Conservation (phyloP, 345 rosid species). For the Noccaea caerulescens region DNA sequence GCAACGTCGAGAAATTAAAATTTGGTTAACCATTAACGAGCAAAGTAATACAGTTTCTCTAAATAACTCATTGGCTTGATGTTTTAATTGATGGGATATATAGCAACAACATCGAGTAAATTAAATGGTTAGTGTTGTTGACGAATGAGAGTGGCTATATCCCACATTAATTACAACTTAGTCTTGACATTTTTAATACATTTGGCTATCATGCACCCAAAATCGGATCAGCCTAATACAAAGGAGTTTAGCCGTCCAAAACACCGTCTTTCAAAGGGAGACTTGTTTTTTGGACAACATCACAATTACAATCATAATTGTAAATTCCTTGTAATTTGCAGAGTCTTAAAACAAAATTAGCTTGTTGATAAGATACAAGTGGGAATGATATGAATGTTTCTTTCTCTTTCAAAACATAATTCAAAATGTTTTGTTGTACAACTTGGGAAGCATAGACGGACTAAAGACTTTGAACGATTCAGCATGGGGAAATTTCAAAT, state of each 20-base stretch:
- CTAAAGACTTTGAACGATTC: conserved; percentile 32
- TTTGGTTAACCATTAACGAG: not conserved
- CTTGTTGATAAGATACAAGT: not conserved
- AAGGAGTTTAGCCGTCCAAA: conserved; percentile 3
- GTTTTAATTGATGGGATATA: not conserved
- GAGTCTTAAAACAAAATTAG: not conserved
- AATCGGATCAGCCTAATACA: not conserved
- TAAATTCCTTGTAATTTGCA: not conserved
- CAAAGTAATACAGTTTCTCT: not conserved
- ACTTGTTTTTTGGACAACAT: not conserved
- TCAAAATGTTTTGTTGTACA: not conserved
- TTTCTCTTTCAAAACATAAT: not conserved
- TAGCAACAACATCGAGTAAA: conserved; percentile 8
- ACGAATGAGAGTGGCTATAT: not conserved
- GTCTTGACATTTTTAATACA: not conserved
- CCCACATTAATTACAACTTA: not conserved
- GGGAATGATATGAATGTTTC: not conserved
- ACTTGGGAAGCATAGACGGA: not conserved
- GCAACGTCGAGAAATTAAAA: not conserved
- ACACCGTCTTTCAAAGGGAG: not conserved
- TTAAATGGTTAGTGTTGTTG: not conserved
- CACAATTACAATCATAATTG: not conserved
- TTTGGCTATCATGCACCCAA: not conserved
- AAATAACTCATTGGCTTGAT: not conserved
- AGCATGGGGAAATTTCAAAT: conserved; percentile 29